Conservation (phyloP, 441 rosid genomes). For the Eruca vesicaria region DNA sequence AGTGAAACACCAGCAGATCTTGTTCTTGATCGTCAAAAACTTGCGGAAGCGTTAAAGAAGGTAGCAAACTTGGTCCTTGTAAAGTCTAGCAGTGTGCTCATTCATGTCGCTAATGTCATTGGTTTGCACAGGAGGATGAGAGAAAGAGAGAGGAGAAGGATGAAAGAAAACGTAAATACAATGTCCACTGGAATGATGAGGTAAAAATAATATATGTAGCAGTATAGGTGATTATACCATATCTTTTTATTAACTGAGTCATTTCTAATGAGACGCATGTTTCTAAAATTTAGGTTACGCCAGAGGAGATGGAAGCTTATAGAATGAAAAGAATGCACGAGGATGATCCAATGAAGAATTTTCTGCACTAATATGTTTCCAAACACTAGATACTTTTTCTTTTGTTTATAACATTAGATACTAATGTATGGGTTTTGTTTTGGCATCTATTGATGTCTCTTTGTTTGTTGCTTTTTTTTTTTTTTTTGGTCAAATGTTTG, state of each 20-base stretch:
- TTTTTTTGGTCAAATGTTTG: no score
- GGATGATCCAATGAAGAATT: conserved; percentile 52
- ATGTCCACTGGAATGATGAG: conserved; percentile 71
- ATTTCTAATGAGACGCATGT: neutral
- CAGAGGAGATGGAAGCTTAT: conserved; percentile 86
- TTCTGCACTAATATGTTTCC: neutral
- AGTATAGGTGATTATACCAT: no score
- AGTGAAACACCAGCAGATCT: conserved; percentile 60
- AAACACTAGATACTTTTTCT: neutral
- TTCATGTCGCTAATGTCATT: neutral
- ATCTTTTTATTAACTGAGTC: neutral
- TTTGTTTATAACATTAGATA: no score
- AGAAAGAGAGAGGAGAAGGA: conserved; percentile 65
- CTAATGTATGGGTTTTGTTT: no score
- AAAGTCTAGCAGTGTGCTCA: neutral
- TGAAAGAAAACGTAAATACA: conserved; percentile 83
- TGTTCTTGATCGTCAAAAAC: conserved; percentile 55
- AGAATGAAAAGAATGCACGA: conserved; percentile 63
- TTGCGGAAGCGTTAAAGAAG: conserved; percentile 71
- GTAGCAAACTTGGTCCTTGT: conserved; percentile 28
- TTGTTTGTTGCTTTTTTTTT: no score
- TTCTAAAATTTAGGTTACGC: conserved; percentile 46
- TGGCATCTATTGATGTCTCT: no score
- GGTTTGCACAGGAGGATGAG: conserved; percentile 57
- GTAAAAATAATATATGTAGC: conserved; percentile 12